A percentile compares a stretch with the other conserved stretches of the same genome.
Conservation (phyloP, 2,329 filamentous ascomycete genomes). For the Chaetomiaceae sp. region DNA sequence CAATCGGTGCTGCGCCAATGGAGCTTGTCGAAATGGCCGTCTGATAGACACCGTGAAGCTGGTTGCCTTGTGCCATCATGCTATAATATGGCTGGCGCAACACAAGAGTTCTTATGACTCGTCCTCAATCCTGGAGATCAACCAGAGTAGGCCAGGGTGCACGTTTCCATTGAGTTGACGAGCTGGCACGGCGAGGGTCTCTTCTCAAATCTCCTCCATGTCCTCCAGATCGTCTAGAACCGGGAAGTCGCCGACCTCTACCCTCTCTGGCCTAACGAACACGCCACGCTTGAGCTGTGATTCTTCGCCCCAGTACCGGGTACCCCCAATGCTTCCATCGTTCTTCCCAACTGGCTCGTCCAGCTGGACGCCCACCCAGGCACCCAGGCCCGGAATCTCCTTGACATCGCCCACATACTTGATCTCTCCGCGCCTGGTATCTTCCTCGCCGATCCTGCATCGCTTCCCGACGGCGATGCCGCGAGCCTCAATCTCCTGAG, state of each 20-base stretch:
- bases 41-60: no score
- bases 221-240: constrained; percentile 69
- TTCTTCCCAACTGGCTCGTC: constrained; percentile 83
- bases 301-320: constrained; percentile 64
- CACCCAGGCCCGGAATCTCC: constrained; percentile 63
- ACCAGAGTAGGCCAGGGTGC: not conserved
- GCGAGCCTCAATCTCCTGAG: constrained; percentile 65
- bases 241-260: constrained; percentile 71
- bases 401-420: constrained; percentile 69
- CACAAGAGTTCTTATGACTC: no score
- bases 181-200: not conserved
- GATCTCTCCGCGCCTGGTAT: constrained; percentile 65
- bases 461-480: constrained; percentile 61
- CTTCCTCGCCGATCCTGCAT: constrained; percentile 63
- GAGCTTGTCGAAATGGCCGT: no score
- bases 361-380: constrained; percentile 70
- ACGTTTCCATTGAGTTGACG: not conserved
- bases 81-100: no score
- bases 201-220: constrained; percentile 67
- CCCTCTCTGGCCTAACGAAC: constrained; percentile 72
- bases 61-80: not conserved
- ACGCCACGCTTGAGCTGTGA: constrained; percentile 67
- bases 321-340: constrained; percentile 61
- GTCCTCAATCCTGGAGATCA: no score
- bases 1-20: no score